A percentile compares a stretch with the other conserved stretches of the same genome.
Evolutionary conservation across 2,329 filamentous ascomycete genomes (phyloP).

Genomic region (Herpotrichia juniperi): DNA sequence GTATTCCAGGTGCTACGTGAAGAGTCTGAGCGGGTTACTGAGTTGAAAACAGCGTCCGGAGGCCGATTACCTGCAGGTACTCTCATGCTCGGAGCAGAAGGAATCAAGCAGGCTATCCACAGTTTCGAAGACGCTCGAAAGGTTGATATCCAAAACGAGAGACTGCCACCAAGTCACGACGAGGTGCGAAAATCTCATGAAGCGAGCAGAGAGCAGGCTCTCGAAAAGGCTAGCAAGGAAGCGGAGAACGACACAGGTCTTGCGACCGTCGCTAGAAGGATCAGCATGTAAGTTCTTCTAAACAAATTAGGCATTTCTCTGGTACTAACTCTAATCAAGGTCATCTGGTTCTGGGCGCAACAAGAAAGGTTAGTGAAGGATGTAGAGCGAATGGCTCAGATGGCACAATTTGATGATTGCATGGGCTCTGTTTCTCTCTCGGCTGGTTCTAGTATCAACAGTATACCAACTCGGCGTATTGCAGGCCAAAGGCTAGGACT

Average conservation of each 20-base stretch:
- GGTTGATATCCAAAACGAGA: conserved; percentile 96
- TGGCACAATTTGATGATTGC: conserved; percentile 19
- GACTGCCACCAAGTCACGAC: conserved; percentile 88
- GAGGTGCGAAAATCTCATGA: conserved; percentile 86
- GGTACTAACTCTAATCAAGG: conserved; percentile 29
- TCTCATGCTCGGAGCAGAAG: conserved; percentile 96
- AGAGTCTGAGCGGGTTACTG: conserved; percentile 94
- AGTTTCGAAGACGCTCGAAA: conserved; percentile 97
- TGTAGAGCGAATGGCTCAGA: conserved; percentile 11
- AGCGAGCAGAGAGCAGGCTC: conserved; percentile 78
- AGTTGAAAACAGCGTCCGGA: conserved; percentile 95
- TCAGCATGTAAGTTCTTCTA: conserved; percentile 82
- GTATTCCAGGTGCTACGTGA: conserved; percentile 98
- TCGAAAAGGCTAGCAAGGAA: conserved; percentile 84
- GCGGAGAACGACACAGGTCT: conserved; percentile 91
- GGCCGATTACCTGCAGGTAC: conserved; percentile 92
- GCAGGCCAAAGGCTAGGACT: conserved; percentile 28
- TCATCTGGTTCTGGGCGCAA: conserved; percentile 48
- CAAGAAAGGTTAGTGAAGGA: conserved; percentile 31
- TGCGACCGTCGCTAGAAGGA: conserved; percentile 83
- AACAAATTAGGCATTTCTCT: neutral
- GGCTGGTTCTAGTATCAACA: conserved; percentile 26
- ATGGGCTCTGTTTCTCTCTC: conserved; percentile 23
- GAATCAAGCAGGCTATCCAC: conserved; percentile 97
- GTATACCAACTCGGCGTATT: conserved; percentile 36